A percentile compares a stretch with the other conserved stretches of the same genome.
phyloP scores from a whole-genome alignment of 495 filamentous ascomycete genomes.

The Entonaema liquescens region DNA sequence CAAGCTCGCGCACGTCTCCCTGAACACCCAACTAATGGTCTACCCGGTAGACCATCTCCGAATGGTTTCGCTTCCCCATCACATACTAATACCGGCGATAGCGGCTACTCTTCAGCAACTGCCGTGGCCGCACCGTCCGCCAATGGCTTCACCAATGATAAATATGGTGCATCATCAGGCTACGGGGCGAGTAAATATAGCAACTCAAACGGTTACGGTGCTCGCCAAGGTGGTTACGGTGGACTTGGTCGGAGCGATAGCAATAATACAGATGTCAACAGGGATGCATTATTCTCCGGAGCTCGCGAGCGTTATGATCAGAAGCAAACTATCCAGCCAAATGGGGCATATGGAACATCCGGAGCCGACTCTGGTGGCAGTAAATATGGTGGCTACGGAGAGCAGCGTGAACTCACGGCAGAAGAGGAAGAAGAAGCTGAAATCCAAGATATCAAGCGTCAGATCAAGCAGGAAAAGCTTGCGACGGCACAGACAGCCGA shows the following conservation, averaged over 20 bases:
- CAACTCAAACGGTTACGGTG: slow-evolving; percentile 35
- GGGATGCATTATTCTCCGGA: slow-evolving; percentile 70
- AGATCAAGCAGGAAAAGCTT: slow-evolving; percentile 77
- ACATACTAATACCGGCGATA: slow-evolving; percentile 32
- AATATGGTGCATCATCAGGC: slow-evolving; percentile 68
- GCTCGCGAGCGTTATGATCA: slow-evolving; percentile 64
- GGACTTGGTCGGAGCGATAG: slow-evolving; percentile 67
- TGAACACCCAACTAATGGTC: slow-evolving; percentile 39
- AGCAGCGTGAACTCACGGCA: slow-evolving; percentile 76
- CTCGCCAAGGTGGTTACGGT: slow-evolving; percentile 75
- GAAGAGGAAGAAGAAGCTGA: slow-evolving; percentile 73
- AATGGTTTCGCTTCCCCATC: slow-evolving; percentile 34
- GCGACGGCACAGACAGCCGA: slow-evolving; percentile 75
- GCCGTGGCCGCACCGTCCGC: slow-evolving; percentile 36
- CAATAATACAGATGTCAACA: slow-evolving; percentile 65
- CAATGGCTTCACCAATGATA: slow-evolving; percentile 65
- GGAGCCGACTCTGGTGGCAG: slow-evolving; percentile 51
- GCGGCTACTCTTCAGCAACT: slow-evolving; percentile 30
- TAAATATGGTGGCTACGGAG: slow-evolving; percentile 68
- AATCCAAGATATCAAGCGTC: slow-evolving; percentile 69
- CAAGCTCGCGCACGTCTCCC: slow-evolving; percentile 43
- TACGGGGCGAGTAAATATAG: slow-evolving; percentile 74
- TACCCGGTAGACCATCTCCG: slow-evolving; percentile 51
- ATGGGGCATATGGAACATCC: slow-evolving; percentile 41
- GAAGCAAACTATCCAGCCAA: slow-evolving; percentile 42